These are phyloP conservation scores for Stereum hirsutum DNA, from an alignment of 1,284 basidiomycete species.

Conservation along the genomic window DNA sequence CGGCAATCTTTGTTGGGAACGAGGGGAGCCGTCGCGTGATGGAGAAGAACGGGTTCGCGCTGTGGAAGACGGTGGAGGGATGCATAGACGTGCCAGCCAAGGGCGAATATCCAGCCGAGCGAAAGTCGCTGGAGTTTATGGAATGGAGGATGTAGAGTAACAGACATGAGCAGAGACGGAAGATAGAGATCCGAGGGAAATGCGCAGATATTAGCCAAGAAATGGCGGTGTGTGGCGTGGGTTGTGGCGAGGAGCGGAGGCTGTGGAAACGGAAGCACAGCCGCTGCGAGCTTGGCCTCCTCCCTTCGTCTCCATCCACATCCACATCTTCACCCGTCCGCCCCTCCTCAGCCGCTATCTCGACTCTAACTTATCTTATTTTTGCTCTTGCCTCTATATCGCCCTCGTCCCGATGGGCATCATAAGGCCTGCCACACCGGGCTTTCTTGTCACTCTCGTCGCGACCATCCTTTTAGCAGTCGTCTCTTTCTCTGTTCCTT, in stretches of 20 bases:
- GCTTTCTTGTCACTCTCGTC: slow-evolving; percentile 68
- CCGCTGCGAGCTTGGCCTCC: no score
- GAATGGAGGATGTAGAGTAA: no score
- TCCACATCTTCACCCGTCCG: not conserved
- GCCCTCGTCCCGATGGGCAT: slow-evolving; percentile 2
- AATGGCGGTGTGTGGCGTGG: no score
- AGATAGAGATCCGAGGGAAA: no score
- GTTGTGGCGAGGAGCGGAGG: no score
- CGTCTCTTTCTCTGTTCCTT: slow-evolving; percentile 82
- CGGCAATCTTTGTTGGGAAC: slow-evolving; percentile 40
- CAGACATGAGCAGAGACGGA: no score
- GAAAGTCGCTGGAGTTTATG: slow-evolving; percentile 17
- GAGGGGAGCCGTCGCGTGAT: slow-evolving; percentile 49
- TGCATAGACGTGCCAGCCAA: slow-evolving; percentile 22
- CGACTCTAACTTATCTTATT: not conserved
- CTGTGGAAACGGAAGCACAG: no score
- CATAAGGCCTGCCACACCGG: slow-evolving; percentile 68
- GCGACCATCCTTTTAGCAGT: slow-evolving; percentile 71
- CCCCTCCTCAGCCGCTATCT: not conserved
- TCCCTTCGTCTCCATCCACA: slow-evolving; percentile 1
- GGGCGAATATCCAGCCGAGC: slow-evolving; percentile 15
- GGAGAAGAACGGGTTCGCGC: slow-evolving; percentile 52
- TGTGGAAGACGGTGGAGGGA: slow-evolving; percentile 30
- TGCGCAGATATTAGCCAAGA: no score
- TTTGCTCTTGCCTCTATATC: not conserved